Evolutionary conservation across 495 filamentous ascomycete species (phyloP), one percentile per base, ranked within the genome.

Genomic region (Neurospora sp.): DNA sequence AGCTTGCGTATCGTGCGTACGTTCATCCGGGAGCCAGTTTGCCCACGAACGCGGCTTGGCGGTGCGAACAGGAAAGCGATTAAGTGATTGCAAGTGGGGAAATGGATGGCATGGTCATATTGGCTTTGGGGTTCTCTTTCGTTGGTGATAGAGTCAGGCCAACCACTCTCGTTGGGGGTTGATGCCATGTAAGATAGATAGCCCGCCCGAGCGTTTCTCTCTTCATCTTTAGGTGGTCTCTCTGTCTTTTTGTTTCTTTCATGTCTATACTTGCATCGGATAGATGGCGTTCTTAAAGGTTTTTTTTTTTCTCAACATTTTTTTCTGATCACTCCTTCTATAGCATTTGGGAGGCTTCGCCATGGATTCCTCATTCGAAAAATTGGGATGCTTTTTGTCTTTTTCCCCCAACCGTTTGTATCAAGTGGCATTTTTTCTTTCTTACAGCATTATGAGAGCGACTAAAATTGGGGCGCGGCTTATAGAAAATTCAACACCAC

Each of bases 1-100:
- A 90, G 38, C 89, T 96, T 82, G 92, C 90, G 17, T 82, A 81
- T 31, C 79, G 81, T 42, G 82, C 83, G 17, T 85, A 83, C 73
- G 81, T 86, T 42, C 76, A 77, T 20, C 83, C 83, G 3, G 83
- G 81, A 7, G 76, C 74, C 75, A 85, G 84, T 69, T 45, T 45
- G 42, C n/a, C 42, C n/a, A 78, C 78, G 61, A 45, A 78, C 16
- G 53, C 17, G 42, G n/a, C 42, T 22, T 68, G 53, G 42, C 68
- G 40, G 8, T n/a, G 5, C 17, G 8, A 16, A 35, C 31, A 40
- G 31, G 8, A 39, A 20, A 41, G 12, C 20, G 17, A 16, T 27
- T 69, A 20, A 20, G 68, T 44, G n/a, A 27, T 39, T 69, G 35
- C 27, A 65, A 14, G 53, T 65, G 14, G 22, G 27, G 27, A 65